phyloP scores from a whole-genome alignment of 306 rosid genomes.

The Hippophae rhamnoides region DNA sequence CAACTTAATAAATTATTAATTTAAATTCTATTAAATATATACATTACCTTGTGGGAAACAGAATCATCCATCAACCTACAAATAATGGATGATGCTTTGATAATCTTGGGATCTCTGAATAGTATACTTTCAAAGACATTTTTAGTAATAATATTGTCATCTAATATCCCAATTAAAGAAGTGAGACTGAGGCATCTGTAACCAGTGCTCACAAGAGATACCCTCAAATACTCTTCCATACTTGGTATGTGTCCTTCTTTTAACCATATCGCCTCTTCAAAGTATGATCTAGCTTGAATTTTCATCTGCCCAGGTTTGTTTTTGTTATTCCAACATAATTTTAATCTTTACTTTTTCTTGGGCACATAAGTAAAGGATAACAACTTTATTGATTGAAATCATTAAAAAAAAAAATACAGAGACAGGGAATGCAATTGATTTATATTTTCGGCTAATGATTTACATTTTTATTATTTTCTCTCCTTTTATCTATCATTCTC shows the following conservation, averaged over 20 bases:
- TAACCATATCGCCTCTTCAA: constrained; percentile 37
- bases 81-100: constrained; percentile 7
- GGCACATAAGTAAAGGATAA: too few species aligned
- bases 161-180: constrained; percentile 16
- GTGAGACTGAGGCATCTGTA: constrained; percentile 1
- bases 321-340: too few species aligned
- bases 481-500: too few species aligned
- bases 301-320: constrained; percentile 17
- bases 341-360: too few species aligned
- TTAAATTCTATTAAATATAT: too few species aligned
- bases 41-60: constrained; percentile 6
- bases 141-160: constrained; percentile 6
- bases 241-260: constrained; percentile 22
- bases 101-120: constrained; percentile 1
- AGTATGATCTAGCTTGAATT: constrained; percentile 13
- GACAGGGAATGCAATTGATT: too few species aligned
- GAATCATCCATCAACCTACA: constrained; percentile 13
- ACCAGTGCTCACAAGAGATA: constrained; percentile 3
- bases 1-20: too few species aligned
- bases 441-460: too few species aligned
- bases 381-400: too few species aligned
- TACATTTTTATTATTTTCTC: too few species aligned
- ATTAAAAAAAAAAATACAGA: too few species aligned
- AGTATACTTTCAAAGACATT: constrained; percentile 14
- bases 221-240: constrained; percentile 23